These are phyloP conservation scores for Paspalum notatum DNA, from an alignment of 176 grass and related monocot species.

Conservation along the genomic window DNA sequence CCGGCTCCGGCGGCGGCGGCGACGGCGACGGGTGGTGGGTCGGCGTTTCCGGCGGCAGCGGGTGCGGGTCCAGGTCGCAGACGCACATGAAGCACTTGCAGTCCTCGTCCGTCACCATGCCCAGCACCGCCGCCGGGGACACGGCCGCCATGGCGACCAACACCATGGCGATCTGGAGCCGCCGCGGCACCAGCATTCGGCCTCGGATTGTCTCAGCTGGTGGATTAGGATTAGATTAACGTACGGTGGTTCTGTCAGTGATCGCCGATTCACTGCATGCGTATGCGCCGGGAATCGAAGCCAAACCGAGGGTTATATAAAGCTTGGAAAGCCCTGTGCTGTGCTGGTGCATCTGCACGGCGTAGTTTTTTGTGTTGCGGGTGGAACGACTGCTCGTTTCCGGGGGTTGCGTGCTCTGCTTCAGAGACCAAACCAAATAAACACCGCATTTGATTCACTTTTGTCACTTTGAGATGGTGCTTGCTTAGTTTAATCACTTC, in stretches of 20 bases:
- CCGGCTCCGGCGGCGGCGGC: conserved; percentile 18
- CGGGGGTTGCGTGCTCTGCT: conserved; percentile 22
- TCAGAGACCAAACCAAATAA: conserved; percentile 15
- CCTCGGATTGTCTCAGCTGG: not conserved
- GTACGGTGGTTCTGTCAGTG: not conserved
- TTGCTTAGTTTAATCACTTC: conserved; percentile 14
- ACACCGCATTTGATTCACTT: not conserved
- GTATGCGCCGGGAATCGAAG: not conserved
- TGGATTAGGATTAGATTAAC: too few relatives aligned
- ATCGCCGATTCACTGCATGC: not conserved
- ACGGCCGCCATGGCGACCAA: not conserved
- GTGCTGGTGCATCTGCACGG: conserved; percentile 29
- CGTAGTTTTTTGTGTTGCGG: not conserved
- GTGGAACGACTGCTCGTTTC: conserved; percentile 41
- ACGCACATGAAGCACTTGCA: conserved; percentile 64
- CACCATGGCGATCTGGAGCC: not conserved
- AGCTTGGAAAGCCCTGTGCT: not conserved
- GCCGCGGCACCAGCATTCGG: conserved; percentile 15
- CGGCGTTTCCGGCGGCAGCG: conserved; percentile 44
- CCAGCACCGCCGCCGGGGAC: conserved; percentile 2
- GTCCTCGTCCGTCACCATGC: not conserved
- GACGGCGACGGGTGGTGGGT: not conserved
- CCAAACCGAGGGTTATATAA: conserved; percentile 32
- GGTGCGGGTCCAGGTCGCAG: conserved; percentile 61
- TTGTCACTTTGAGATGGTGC: not conserved